Percentiles rank a stretch among this genome's conserved stretches.
Evolutionary conservation across 83 land plant genomes (phyloP).

Genomic region (Diphasiastrum complanatum): DNA sequence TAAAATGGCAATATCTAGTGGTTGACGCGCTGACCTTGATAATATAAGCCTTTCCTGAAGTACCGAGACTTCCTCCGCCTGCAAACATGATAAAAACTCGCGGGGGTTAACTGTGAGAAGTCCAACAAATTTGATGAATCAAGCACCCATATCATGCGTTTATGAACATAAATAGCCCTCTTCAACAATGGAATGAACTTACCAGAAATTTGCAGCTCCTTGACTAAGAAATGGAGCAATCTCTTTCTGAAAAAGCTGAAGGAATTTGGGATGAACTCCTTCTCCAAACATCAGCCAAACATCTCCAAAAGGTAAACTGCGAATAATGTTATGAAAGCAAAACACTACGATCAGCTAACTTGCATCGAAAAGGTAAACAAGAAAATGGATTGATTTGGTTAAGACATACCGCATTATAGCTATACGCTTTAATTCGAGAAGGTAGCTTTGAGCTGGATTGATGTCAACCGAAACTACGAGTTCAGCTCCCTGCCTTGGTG

Average conservation of each 20-base stretch:
- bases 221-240: slow-evolving; percentile 39
- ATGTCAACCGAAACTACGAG: slow-evolving; percentile 41
- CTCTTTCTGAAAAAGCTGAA: slow-evolving; percentile 21
- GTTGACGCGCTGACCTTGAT: slow-evolving; percentile 24
- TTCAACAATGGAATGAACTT: neutral
- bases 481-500: slow-evolving; percentile 39
- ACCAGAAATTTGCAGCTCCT: slow-evolving; percentile 43
- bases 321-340: neutral
- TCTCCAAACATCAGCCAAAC: slow-evolving; percentile 45
- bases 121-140: neutral
- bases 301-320: slow-evolving; percentile 35
- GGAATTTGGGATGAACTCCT: slow-evolving; percentile 37
- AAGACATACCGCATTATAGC: slow-evolving; percentile 29
- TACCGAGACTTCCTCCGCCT: slow-evolving; percentile 29
- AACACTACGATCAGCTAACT: too few species aligned
- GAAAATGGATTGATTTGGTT: neutral
- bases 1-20: neutral
- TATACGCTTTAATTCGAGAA: slow-evolving; percentile 34
- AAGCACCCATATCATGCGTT: neutral
- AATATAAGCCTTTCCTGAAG: slow-evolving; percentile 38
- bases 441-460: slow-evolving; percentile 44
- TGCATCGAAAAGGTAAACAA: too few species aligned
- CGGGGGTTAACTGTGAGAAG: neutral
- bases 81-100: neutral
- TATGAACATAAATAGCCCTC: too few species aligned